phyloP scores from a whole-genome alignment of 352 stramenopile species.

The Phytophthora ohioensis region DNA sequence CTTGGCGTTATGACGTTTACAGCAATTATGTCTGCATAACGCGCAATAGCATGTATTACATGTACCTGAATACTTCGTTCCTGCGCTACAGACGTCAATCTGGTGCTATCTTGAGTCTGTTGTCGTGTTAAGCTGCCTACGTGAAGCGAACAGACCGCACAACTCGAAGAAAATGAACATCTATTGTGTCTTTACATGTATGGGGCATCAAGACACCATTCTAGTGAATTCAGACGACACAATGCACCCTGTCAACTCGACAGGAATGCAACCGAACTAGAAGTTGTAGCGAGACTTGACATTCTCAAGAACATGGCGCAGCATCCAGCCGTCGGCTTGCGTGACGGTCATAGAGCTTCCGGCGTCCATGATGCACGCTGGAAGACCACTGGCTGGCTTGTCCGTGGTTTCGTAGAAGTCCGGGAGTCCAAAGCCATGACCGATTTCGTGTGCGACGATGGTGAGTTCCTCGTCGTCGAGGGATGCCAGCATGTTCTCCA shows the following conservation, averaged over 20 bases:
- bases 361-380: constrained; percentile 14
- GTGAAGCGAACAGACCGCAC: no score
- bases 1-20: no score
- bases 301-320: constrained; percentile 22
- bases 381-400: constrained; percentile 4
- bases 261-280: neutral
- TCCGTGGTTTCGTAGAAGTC: constrained; percentile 26
- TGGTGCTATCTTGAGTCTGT: neutral
- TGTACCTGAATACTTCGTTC: neutral
- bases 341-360: constrained; percentile 17
- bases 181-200: neutral
- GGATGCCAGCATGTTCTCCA: constrained; percentile 29
- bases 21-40: no score
- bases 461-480: constrained; percentile 30
- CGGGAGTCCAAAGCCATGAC: constrained; percentile 16
- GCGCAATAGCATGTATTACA: neutral
- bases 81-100: neutral
- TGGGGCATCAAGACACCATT: no score
- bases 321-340: constrained; percentile 21
- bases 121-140: no score
- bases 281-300: constrained; percentile 21
- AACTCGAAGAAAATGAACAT: neutral
- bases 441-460: constrained; percentile 44
- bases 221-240: no score
- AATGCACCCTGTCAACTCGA: no score